These are phyloP conservation scores for Mimosa bimucronata DNA, from an alignment of 306 rosid genomes.

Conservation along the genomic window DNA sequence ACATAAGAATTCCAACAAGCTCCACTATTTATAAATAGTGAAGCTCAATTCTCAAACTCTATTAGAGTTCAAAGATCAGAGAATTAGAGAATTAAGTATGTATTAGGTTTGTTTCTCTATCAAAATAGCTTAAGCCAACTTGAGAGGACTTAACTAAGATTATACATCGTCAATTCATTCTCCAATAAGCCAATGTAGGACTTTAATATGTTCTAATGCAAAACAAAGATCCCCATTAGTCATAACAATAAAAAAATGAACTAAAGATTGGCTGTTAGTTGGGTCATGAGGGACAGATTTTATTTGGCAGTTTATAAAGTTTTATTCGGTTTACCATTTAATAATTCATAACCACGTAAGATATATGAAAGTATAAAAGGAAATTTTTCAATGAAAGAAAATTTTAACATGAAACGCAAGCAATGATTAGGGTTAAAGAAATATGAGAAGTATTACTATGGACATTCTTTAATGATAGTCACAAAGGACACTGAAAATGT, in stretches of 20 bases:
- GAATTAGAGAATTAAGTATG: not conserved
- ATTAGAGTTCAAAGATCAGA: not conserved
- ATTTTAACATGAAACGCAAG: not conserved
- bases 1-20: not conserved
- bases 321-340: no score
- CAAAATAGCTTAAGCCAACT: not conserved
- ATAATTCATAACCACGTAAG: not conserved
- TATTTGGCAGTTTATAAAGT: no score
- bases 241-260: conserved; percentile 25
- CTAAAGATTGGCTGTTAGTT: conserved; percentile 23
- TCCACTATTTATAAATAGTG: not conserved
- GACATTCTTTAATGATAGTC: conserved; percentile 10
- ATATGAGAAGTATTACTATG: not conserved
- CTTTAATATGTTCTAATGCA: not conserved
- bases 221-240: not conserved
- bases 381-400: not conserved
- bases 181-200: not conserved
- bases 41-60: not conserved
- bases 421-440: not conserved
- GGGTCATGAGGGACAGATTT: not conserved
- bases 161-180: not conserved
- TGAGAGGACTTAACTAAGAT: not conserved
- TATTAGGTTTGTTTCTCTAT: not conserved
- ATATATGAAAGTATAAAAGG: not conserved
- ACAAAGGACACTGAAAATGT: conserved; percentile 92